Evolutionary conservation across 2,329 filamentous ascomycete genomes (phyloP), one percentile per base, ranked within the genome.

Genomic region (Talaromyces piceae): DNA sequence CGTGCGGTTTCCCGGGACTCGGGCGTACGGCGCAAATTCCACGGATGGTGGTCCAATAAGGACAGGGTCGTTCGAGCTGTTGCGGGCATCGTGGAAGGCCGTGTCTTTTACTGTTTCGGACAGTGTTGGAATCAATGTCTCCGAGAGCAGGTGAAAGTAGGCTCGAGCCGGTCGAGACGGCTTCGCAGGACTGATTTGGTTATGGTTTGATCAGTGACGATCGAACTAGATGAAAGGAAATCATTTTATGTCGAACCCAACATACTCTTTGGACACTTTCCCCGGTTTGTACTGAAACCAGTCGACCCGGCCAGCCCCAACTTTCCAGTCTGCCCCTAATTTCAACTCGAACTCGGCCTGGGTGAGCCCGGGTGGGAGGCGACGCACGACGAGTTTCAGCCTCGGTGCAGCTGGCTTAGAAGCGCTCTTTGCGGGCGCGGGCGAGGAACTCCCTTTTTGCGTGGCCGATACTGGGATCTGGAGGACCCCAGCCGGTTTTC

Each of bases 311-410:
- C 88, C 89, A 45, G 79, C 80, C n/a, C 87, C 87, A 3, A 79
- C 61, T 61, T 83, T 87, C 91, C 91, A 97, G 45, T 90, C 85
- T 1, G 84, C 78, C 3, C 90, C 91, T 11, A 96, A 67, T 7
- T 83, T 77, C 12, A 73, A 68, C 60, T 83, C 76, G 56, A 94
- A 91, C 62, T 98, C 93, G 1, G 77, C 69, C 62, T 88, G 80
- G 0, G 87, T 94, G 66, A 98, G 77, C 7, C 86, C 88, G 1
- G 93, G 91, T 8, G 93, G 88, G 3, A 98, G 79, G 52, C 91
- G 81, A 48, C 94, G 83, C 50, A 96, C 77, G 22, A 94, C 77
- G 11, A 95, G 78, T 74, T 97, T 97, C 62, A 94, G 79, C 16
- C 88, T 86, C 51, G 83, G 78, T 16, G 76, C 68, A 2, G 78